Conservation (phyloP, 1,284 basidiomycete species). For the Inonotus hispidus region DNA sequence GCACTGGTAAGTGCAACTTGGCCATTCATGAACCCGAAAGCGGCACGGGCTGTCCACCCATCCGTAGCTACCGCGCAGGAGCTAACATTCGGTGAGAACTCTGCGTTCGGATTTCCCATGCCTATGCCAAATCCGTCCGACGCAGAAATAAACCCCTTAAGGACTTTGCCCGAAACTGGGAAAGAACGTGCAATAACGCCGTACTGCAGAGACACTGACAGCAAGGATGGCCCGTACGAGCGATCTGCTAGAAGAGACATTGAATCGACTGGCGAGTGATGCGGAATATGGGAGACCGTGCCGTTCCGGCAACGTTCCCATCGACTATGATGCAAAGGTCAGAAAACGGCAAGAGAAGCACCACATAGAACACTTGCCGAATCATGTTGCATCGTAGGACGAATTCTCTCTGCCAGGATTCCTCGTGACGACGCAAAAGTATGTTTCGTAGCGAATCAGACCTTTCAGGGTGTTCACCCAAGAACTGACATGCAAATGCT, state of each 20-base stretch:
- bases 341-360: not conserved
- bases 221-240: conserved; percentile 35
- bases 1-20: conserved; percentile 61
- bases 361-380: conserved; percentile 37
- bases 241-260: conserved; percentile 56
- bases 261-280: conserved; percentile 46
- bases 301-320: conserved; percentile 65
- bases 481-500: conserved; percentile 72
- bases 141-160: conserved; percentile 71
- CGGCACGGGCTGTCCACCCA: conserved; percentile 61
- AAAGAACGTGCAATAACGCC: conserved; percentile 73
- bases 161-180: conserved; percentile 63
- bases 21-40: conserved; percentile 76
- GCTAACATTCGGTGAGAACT: conserved; percentile 67
- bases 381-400: conserved; percentile 47
- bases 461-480: conserved; percentile 45
- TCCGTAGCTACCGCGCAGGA: conserved; percentile 52
- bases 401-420: conserved; percentile 67
- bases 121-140: conserved; percentile 54
- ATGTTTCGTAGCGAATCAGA: conserved; percentile 29
- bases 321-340: conserved; percentile 39
- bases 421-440: conserved; percentile 51
- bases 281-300: conserved; percentile 56
- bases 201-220: conserved; percentile 63
- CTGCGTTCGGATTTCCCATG: conserved; percentile 72